These are phyloP conservation scores for Allium sativum DNA, from an alignment of 106 monocot species.

Conservation along the genomic window DNA sequence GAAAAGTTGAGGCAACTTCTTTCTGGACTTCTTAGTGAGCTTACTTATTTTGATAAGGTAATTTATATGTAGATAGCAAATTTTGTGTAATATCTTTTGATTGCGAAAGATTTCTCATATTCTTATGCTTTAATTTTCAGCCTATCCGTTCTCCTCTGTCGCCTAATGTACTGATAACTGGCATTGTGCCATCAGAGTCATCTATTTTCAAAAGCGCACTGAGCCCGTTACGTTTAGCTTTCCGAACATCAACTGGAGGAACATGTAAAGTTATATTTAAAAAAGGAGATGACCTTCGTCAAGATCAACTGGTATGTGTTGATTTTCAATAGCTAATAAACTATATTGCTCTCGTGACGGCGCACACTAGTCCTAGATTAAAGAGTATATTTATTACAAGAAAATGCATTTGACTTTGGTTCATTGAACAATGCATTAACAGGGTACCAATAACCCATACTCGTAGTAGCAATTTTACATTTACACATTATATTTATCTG, in stretches of 20 bases:
- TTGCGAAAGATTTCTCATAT: background rate
- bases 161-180: conserved; percentile 72
- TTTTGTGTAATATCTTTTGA: background rate
- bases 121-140: conserved; percentile 23
- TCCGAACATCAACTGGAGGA: conserved; percentile 66
- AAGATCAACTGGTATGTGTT: conserved; percentile 79
- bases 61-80: too few species aligned
- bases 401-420: background rate
- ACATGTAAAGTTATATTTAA: conserved; percentile 88
- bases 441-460: too few species aligned
- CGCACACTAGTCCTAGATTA: background rate
- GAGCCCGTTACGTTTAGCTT: conserved; percentile 76
- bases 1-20: conserved; percentile 88
- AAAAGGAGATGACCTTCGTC: conserved; percentile 96
- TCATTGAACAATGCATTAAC: too few species aligned
- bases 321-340: background rate
- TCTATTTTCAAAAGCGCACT: conserved; percentile 93
- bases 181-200: conserved; percentile 83
- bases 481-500: too few species aligned
- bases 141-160: conserved; percentile 88
- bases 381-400: background rate
- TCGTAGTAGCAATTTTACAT: too few species aligned
- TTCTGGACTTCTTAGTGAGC: conserved; percentile 83
- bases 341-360: background rate
- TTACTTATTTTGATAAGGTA: conserved; percentile 97